Percentiles rank a stretch among this genome's conserved stretches.
phyloP scores from a whole-genome alignment of 2,329 filamentous ascomycete genomes.

The Aspergillus chevalieri region DNA sequence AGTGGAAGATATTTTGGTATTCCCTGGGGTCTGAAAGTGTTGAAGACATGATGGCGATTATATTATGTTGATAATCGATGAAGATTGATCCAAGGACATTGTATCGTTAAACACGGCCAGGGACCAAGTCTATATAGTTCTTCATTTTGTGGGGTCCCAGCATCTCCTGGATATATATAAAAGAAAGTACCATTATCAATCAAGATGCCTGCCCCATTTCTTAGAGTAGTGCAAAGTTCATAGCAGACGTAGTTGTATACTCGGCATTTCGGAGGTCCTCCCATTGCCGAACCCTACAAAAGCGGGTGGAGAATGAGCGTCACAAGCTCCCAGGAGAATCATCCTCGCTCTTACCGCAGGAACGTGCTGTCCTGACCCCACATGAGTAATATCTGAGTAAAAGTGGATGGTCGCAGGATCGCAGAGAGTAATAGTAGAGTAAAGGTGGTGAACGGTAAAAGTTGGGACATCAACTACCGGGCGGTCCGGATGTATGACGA shows the following conservation, averaged over 20 bases:
- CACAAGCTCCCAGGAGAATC: not conserved
- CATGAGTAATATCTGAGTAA: constrained; percentile 30
- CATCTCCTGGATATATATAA: not conserved
- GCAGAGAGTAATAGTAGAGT: not conserved
- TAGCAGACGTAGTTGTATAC: not conserved
- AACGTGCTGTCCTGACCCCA: constrained; percentile 15
- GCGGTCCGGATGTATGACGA: too few species aligned
- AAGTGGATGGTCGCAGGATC: constrained; percentile 9
- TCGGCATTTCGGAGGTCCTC: constrained; percentile 16
- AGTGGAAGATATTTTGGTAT: constrained; percentile 50
- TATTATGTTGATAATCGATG: not conserved
- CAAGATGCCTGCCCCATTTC: not conserved
- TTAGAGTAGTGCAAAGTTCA: not conserved
- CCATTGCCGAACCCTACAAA: constrained; percentile 17
- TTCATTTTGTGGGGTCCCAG: not conserved
- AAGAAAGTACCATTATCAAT: not conserved
- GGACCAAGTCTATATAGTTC: not conserved
- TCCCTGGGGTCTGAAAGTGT: constrained; percentile 29
- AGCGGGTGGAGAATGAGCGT: constrained; percentile 5
- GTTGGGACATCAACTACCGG: too few species aligned
- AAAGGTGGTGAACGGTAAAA: too few species aligned
- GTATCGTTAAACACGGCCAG: not conserved
- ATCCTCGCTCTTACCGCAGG: constrained; percentile 1
- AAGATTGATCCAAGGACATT: not conserved
- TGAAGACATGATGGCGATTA: constrained; percentile 18